Percentiles rank a stretch among this genome's conserved stretches.
phyloP scores from a whole-genome alignment of 768 basidiomycete genomes.

The Hebeloma cylindrosporum region DNA sequence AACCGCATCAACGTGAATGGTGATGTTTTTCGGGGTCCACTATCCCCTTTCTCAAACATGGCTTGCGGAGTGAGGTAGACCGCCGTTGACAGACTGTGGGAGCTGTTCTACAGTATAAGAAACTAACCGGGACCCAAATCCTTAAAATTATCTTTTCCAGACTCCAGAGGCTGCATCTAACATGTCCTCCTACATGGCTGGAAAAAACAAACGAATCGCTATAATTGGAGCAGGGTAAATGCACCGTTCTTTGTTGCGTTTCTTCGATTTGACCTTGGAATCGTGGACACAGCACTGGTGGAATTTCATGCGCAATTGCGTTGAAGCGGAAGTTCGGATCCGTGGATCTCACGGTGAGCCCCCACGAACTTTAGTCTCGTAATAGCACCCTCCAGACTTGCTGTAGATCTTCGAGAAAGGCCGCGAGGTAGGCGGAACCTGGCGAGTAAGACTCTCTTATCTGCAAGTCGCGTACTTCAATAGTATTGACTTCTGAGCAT shows the following conservation, averaged over 20 bases:
- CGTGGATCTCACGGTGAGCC: slow-evolving; percentile 40
- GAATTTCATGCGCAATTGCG: slow-evolving; percentile 43
- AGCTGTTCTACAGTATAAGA: too few relatives aligned
- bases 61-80: too few relatives aligned
- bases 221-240: slow-evolving; percentile 36
- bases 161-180: too few relatives aligned
- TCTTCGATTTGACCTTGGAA: not conserved
- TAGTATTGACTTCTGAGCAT: not conserved
- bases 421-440: slow-evolving; percentile 47
- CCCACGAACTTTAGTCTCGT: not conserved
- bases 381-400: not conserved
- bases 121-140: too few relatives aligned
- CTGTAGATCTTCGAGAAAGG: slow-evolving; percentile 48
- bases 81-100: too few relatives aligned
- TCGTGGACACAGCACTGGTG: slow-evolving; percentile 41
- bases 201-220: slow-evolving; percentile 25
- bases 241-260: too few relatives aligned
- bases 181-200: too few relatives aligned
- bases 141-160: too few relatives aligned
- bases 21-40: too few relatives aligned
- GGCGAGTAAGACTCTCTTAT: slow-evolving; percentile 46
- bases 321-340: slow-evolving; percentile 37
- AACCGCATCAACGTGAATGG: too few relatives aligned
- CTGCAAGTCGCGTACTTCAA: not conserved
- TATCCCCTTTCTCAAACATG: too few relatives aligned